phyloP scores from a whole-genome alignment of 495 filamentous ascomycete genomes.

The Amorphotheca resinae region DNA sequence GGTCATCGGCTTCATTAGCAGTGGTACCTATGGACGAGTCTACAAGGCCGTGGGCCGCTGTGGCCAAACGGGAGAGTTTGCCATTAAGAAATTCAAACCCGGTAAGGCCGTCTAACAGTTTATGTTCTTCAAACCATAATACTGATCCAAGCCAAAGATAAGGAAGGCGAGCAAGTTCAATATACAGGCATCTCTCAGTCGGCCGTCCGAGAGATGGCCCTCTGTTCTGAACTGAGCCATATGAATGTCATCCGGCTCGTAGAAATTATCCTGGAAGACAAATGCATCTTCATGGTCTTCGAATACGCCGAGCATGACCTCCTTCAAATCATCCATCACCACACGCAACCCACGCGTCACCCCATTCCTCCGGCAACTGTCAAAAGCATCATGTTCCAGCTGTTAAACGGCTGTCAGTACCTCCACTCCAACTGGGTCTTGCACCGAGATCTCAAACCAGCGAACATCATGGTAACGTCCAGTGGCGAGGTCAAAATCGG shows the following conservation, averaged over 20 bases:
- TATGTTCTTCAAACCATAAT: constrained; percentile 5
- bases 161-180: constrained; percentile 86
- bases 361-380: constrained; percentile 81
- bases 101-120: constrained; percentile 5
- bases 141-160: constrained; percentile 39
- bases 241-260: constrained; percentile 80
- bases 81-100: constrained; percentile 99
- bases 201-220: constrained; percentile 94
- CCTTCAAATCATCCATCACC: constrained; percentile 95
- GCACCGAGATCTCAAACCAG: constrained; percentile 92
- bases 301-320: constrained; percentile 97
- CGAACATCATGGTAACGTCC: constrained; percentile 97
- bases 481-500: constrained; percentile 83
- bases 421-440: constrained; percentile 95
- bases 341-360: constrained; percentile 75
- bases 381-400: constrained; percentile 86
- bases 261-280: constrained; percentile 96
- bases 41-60: constrained; percentile 87
- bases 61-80: constrained; percentile 63
- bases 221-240: constrained; percentile 87
- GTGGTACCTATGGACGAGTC: constrained; percentile 95
- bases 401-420: constrained; percentile 88
- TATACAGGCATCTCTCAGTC: constrained; percentile 98
- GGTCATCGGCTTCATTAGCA: constrained; percentile 95
- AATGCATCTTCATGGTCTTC: constrained; percentile 99